phyloP scores from a whole-genome alignment of 148 eudicot species.

The Cornus florida region DNA sequence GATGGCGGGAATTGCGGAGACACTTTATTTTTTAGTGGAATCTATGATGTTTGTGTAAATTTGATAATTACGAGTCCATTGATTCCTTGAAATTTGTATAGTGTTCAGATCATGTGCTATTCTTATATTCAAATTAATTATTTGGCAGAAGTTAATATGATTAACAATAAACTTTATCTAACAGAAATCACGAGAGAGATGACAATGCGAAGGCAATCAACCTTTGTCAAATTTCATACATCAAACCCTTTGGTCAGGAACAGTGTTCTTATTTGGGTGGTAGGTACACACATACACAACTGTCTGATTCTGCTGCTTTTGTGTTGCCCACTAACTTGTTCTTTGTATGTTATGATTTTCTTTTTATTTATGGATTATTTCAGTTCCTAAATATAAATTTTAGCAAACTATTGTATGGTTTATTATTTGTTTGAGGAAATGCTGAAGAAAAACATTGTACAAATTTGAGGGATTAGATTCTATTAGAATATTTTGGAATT shows the following conservation, averaged over 20 bases:
- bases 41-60: background rate
- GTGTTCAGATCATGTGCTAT: background rate
- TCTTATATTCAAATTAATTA: background rate
- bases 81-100: background rate
- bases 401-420: background rate
- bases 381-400: background rate
- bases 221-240: conserved; percentile 71
- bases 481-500: background rate
- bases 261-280: conserved; percentile 79
- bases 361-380: background rate
- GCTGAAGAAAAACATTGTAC: background rate
- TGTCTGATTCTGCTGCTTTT: conserved; percentile 11
- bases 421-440: background rate
- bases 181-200: conserved; percentile 82
- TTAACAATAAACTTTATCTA: conserved; percentile 12
- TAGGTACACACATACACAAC: conserved; percentile 37
- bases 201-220: conserved; percentile 82
- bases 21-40: too few species aligned
- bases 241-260: conserved; percentile 63
- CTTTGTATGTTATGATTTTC: background rate
- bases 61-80: background rate
- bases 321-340: background rate
- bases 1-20: too few species aligned
- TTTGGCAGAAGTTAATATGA: background rate
- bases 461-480: background rate